Conservation (phyloP, 768 basidiomycete genomes). For the Collybiopsis luxurians region DNA sequence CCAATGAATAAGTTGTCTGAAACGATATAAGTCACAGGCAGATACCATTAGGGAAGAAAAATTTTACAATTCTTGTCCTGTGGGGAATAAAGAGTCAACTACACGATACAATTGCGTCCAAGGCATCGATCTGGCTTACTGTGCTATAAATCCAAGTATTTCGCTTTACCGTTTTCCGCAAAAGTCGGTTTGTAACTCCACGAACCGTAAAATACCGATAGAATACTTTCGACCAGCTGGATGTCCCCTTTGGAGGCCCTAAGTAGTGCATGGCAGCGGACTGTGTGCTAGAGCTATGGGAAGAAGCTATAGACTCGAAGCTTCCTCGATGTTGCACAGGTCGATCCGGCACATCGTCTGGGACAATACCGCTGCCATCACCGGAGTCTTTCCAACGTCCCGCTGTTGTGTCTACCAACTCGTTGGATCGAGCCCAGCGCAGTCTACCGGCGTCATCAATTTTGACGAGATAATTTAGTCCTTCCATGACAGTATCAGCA, state of each 20-base stretch:
- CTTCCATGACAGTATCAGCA: slow-evolving; percentile 20
- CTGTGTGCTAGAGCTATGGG: slow-evolving; percentile 14
- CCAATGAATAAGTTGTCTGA: slow-evolving; percentile 65
- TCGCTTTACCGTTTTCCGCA: slow-evolving; percentile 54
- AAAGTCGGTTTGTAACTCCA: slow-evolving; percentile 50
- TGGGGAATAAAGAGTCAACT: neutral
- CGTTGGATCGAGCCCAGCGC: slow-evolving; percentile 55
- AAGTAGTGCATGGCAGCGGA: slow-evolving; percentile 43
- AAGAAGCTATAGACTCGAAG: slow-evolving; percentile 16
- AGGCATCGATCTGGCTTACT: slow-evolving; percentile 28
- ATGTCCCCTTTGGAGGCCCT: slow-evolving; percentile 26
- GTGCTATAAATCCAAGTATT: slow-evolving; percentile 73
- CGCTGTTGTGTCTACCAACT: slow-evolving; percentile 58
- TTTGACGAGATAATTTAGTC: slow-evolving; percentile 62
- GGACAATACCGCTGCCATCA: slow-evolving; percentile 50
- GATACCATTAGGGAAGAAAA: neutral
- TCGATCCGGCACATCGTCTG: slow-evolving; percentile 27
- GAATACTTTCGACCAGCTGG: slow-evolving; percentile 35
- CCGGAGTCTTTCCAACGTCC: slow-evolving; percentile 64
- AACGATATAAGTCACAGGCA: slow-evolving; percentile 1
- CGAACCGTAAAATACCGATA: slow-evolving; percentile 44
- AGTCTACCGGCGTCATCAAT: slow-evolving; percentile 53
- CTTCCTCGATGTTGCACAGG: slow-evolving; percentile 17
- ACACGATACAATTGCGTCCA: neutral
- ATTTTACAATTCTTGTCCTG: slow-evolving; percentile 54